phyloP scores from a whole-genome alignment of 176 grass and related monocot species.

The Phoenix roebelenii region DNA sequence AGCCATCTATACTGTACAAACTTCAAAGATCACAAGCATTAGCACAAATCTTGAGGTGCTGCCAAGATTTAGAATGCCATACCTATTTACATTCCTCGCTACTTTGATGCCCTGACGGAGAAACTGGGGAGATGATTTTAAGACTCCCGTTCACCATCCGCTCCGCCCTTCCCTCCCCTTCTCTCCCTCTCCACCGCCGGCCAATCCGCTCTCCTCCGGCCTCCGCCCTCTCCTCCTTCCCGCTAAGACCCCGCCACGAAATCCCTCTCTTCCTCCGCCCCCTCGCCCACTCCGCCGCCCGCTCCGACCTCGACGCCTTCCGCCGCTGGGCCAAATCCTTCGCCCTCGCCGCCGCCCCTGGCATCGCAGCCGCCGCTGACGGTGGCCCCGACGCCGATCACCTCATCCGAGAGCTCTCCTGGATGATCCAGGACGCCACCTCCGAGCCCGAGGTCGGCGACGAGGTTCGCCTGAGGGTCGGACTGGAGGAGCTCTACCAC shows the following conservation, averaged over 20 bases:
- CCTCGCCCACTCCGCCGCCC: slow-evolving; percentile 19
- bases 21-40: too few relatives aligned
- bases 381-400: slow-evolving; percentile 22
- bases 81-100: too few relatives aligned
- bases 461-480: slow-evolving; percentile 32
- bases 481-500: slow-evolving; percentile 42
- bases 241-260: not conserved
- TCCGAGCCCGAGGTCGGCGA: not conserved
- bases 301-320: slow-evolving; percentile 41
- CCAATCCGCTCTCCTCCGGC: slow-evolving; percentile 5
- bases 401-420: slow-evolving; percentile 72
- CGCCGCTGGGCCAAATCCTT: slow-evolving; percentile 38
- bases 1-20: too few relatives aligned
- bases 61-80: too few relatives aligned
- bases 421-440: slow-evolving; percentile 59
- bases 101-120: too few relatives aligned
- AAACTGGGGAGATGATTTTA: too few relatives aligned
- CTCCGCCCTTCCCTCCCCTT: not conserved
- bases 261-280: slow-evolving; percentile 73
- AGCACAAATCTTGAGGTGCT: too few relatives aligned
- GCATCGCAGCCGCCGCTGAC: slow-evolving; percentile 6
- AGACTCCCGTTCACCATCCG: not conserved
- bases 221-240: not conserved
- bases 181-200: slow-evolving; percentile 10
- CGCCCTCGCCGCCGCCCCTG: slow-evolving; percentile 13